Evolutionary conservation across 169 alveolate species (phyloP).

Genomic region (Prorocentrum cordatum): DNA sequence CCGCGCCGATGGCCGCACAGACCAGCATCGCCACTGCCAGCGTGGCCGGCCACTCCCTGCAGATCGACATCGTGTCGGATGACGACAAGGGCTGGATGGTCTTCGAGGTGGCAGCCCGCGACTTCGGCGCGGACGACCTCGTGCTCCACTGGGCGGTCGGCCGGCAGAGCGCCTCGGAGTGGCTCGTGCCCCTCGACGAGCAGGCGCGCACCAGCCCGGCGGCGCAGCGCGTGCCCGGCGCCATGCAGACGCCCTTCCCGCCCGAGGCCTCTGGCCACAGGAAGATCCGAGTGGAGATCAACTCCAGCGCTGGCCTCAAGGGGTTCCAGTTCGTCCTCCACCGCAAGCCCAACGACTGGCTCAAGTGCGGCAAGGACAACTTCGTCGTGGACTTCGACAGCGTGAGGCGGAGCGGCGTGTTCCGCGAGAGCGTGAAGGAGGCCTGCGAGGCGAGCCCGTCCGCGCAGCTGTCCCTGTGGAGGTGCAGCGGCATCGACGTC

Average conservation of each 20-base stretch:
- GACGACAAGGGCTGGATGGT: constrained; percentile 46
- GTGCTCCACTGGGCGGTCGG: constrained; percentile 54
- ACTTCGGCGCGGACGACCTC: constrained; percentile 35
- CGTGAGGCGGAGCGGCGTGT: background rate
- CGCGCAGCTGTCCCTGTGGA: constrained; percentile 22
- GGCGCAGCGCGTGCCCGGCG: constrained; percentile 44
- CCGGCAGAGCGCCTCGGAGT: constrained; percentile 28
- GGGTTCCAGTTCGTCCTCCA: constrained; percentile 54
- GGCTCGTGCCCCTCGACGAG: constrained; percentile 47
- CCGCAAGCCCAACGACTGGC: constrained; percentile 62
- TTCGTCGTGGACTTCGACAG: constrained; percentile 8
- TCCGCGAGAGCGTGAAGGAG: background rate
- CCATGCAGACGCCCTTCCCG: constrained; percentile 49
- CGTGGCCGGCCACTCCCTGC: no score
- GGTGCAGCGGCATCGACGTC: background rate
- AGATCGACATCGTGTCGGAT: no score
- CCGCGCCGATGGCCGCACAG: no score
- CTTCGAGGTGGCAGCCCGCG: constrained; percentile 23
- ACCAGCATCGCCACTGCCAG: no score
- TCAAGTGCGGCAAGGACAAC: constrained; percentile 16
- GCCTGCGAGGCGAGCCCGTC: constrained; percentile 10
- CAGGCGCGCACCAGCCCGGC: constrained; percentile 34
- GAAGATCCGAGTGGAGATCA: constrained; percentile 28
- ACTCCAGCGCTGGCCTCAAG: constrained; percentile 7
- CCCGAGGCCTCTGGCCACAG: constrained; percentile 5